Base-by-base conservation (phyloP, 352 stramenopile species). In the Globisporangium splendens region DNA sequence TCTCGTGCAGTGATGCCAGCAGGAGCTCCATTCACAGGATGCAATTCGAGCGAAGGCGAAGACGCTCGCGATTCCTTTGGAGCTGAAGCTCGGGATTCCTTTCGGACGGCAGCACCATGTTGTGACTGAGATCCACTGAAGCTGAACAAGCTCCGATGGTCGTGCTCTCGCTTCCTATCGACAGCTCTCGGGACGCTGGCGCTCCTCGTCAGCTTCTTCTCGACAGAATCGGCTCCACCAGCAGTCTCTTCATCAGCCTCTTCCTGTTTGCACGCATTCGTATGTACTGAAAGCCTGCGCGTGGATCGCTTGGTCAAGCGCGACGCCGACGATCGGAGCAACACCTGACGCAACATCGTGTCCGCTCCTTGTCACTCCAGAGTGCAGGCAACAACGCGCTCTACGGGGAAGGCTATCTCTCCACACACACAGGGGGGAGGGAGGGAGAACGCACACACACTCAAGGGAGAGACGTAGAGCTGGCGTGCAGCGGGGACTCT, bases 221-320 rank as follows among this genome's bases (percentile, higher is more conserved):
- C 18, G 15, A 28, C 46, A 20, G 31, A 17, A 41, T 21, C n/a
- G 35, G 31, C 22, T 10, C 31, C 21, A 4, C 15, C 39, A 20
- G 33, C 14, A 12, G 46, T 50, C 17, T 63, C 50, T 7, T 63
- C 50, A 2, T 57, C 52, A 3, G 49, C 51, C 3, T 42, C 59
- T n/a, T 56, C 52, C n/a, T 61, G 46, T 18, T 65, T 59, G 38
- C 51, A 60, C 22, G 59, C 59, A 41, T 56, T 65, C 42, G 59
- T 65, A 44, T 65, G 59, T 14, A 65, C 47, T 13, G 55, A 31
- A 20, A 53, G 41, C n/a, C 58, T 21, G 17, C n/a, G 50, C 18
- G 38, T 24, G 22, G 46, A 8, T 46, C 55, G 59, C 28, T 21
- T 53, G 38, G 44, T 15, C 35, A 60, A n/a, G 8, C 38, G 53